These are phyloP conservation scores for Picea sitchensis DNA, from an alignment of 75 land plant species.

Conservation along the genomic window DNA sequence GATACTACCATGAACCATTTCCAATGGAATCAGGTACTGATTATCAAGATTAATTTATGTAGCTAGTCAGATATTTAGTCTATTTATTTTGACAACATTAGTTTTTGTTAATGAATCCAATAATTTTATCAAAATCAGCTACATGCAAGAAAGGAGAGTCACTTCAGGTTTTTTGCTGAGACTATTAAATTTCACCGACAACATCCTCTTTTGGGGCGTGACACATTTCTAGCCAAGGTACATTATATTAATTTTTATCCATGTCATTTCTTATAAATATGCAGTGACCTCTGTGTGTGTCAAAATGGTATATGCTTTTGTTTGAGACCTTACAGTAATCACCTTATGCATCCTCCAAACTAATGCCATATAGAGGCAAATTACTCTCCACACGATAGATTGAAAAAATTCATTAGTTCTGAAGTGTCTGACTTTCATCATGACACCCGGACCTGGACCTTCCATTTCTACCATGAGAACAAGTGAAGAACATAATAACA, in stretches of 20 bases:
- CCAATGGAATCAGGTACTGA: slow-evolving; percentile 78
- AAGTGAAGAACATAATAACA: neutral
- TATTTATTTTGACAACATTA: neutral
- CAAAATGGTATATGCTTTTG: neutral
- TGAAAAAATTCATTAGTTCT: neutral
- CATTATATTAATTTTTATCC: neutral
- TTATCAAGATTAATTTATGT: neutral
- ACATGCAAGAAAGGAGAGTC: slow-evolving; percentile 40
- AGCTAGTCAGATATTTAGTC: neutral
- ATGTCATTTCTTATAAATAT: neutral
- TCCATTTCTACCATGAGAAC: neutral
- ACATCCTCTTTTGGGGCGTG: slow-evolving; percentile 61
- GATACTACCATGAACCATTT: slow-evolving; percentile 79
- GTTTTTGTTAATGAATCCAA: neutral
- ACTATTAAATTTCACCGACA: slow-evolving; percentile 57
- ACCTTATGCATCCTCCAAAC: too few species aligned
- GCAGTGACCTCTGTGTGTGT: too few species aligned
- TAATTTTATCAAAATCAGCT: slow-evolving; percentile 35
- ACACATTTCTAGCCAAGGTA: slow-evolving; percentile 65
- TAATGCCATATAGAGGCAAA: too few species aligned
- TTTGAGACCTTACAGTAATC: neutral
- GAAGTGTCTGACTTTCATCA: neutral
- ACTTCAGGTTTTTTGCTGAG: slow-evolving; percentile 82
- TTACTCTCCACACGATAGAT: too few species aligned
- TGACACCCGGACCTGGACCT: neutral